Percentiles rank a stretch among this genome's conserved stretches.
Evolutionary conservation across 2,329 filamentous ascomycete species (phyloP).

Genomic region (Eutypella sp.): DNA sequence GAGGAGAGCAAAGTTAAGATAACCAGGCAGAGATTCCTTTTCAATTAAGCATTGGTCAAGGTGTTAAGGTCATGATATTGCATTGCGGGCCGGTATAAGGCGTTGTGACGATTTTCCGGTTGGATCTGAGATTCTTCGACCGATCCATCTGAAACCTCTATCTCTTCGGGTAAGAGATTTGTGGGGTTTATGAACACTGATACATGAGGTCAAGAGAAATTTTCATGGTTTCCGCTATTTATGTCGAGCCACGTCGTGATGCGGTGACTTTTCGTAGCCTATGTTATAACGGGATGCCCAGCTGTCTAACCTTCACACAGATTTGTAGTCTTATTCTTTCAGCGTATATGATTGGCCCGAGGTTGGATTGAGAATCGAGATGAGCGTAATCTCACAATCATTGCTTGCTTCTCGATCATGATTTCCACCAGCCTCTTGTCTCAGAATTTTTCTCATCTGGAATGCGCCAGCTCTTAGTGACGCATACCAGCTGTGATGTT

Average conservation of each 20-base stretch:
- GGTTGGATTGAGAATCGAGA: neutral
- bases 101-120: conserved; percentile 7
- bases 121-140: conserved; percentile 6
- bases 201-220: conserved; percentile 13
- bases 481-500: neutral
- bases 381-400: neutral
- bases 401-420: neutral
- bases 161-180: conserved; percentile 22
- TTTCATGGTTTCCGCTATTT: too few species aligned
- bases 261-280: too few species aligned
- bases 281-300: too few species aligned
- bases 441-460: neutral
- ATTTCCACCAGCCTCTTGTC: neutral
- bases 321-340: too few species aligned
- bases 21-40: conserved; percentile 1
- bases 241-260: too few species aligned
- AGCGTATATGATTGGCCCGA: too few species aligned
- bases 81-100: conserved; percentile 14
- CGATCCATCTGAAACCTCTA: conserved; percentile 8
- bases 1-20: conserved; percentile 8
- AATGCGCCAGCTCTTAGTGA: neutral
- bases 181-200: conserved; percentile 5
- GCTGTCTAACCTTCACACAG: too few species aligned
- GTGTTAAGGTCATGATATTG: conserved; percentile 14
- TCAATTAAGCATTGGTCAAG: conserved; percentile 9